phyloP scores from a whole-genome alignment of 768 basidiomycete species.

The Tulasnella sp. region DNA sequence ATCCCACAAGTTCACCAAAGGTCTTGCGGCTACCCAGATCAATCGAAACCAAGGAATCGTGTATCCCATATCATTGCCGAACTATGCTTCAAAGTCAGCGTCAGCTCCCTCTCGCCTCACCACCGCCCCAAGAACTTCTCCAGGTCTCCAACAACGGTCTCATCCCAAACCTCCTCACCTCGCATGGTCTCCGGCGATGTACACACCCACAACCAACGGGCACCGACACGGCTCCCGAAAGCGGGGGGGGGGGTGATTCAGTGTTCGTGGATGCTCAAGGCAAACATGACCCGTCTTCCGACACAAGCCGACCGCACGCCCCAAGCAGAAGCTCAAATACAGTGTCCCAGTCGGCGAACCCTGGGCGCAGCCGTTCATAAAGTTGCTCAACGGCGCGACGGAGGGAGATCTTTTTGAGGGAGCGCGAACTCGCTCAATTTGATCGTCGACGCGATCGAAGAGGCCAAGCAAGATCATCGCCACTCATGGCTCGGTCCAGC shows the following conservation, averaged over 20 bases:
- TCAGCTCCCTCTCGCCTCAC: constrained; percentile 52
- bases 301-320: constrained; percentile 97
- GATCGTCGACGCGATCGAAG: constrained; percentile 82
- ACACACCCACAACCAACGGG: no score
- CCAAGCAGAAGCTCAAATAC: constrained; percentile 79
- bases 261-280: constrained; percentile 80
- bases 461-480: constrained; percentile 63
- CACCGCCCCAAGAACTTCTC: constrained; percentile 41
- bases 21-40: no score
- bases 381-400: constrained; percentile 81
- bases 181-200: no score
- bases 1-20: no score
- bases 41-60: no score
- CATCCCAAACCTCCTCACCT: constrained; percentile 34
- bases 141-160: constrained; percentile 44
- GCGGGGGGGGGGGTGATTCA: constrained; percentile 40
- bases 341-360: constrained; percentile 90
- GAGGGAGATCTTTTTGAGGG: constrained; percentile 96
- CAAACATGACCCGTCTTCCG: constrained; percentile 90
- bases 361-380: constrained; percentile 91
- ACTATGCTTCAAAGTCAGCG: constrained; percentile 57
- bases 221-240: no score
- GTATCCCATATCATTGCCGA: constrained; percentile 90
- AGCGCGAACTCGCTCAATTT: constrained; percentile 77
- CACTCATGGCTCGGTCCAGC: neutral